Conservation (phyloP, 495 filamentous ascomycete species). For the Saxophila tyrrhenica region DNA sequence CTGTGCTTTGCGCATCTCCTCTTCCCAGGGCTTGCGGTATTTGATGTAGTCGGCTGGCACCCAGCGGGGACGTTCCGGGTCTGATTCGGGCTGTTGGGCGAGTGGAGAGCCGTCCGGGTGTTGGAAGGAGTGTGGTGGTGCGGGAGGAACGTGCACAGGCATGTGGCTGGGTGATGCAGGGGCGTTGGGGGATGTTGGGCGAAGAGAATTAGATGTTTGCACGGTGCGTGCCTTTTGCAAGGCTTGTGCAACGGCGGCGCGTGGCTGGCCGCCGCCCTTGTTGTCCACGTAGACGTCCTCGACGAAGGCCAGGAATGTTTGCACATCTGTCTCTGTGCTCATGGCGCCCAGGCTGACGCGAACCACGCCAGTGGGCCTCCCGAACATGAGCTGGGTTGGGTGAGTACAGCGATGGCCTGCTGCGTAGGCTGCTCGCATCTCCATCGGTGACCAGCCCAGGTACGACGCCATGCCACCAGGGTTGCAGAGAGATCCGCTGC, state of each 20-base stretch:
- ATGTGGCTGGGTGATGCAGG: not conserved
- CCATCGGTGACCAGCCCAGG: slow-evolving; percentile 40
- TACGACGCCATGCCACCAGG: slow-evolving; percentile 41
- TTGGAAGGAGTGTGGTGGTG: too few species aligned
- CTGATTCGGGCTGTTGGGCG: not conserved
- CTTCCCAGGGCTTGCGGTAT: slow-evolving; percentile 16
- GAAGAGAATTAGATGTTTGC: not conserved
- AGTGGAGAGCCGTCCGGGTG: too few species aligned
- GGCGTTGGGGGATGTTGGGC: not conserved
- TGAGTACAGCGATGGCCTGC: slow-evolving; percentile 54
- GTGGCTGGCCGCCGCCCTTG: not conserved
- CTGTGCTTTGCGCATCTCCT: slow-evolving; percentile 11
- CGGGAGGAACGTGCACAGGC: not conserved
- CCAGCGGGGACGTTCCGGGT: slow-evolving; percentile 8
- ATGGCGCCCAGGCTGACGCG: slow-evolving; percentile 61
- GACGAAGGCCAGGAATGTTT: slow-evolving; percentile 46
- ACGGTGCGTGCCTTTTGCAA: slow-evolving; percentile 1
- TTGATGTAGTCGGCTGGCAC: slow-evolving; percentile 17
- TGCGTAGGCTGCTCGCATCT: slow-evolving; percentile 49
- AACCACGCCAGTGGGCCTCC: slow-evolving; percentile 52
- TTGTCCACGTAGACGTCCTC: slow-evolving; percentile 38
- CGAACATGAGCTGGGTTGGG: slow-evolving; percentile 39
- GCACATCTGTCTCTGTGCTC: slow-evolving; percentile 52
- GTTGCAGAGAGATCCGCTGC: slow-evolving; percentile 59
- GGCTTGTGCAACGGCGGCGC: not conserved